Conservation (phyloP, 345 rosid genomes). For the Laguncularia racemosa region DNA sequence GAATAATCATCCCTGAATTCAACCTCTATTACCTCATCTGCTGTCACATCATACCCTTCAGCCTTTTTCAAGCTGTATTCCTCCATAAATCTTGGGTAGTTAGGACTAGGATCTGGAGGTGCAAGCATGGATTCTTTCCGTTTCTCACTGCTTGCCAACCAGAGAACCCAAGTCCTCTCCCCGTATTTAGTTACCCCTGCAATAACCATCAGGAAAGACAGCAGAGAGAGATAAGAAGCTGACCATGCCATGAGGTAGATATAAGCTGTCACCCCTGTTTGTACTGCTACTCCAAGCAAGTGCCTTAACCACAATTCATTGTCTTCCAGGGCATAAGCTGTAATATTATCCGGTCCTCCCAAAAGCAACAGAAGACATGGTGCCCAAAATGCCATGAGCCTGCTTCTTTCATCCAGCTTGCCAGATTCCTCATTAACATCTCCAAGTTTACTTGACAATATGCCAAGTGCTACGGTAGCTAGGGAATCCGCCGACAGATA, state of each 20-base stretch:
- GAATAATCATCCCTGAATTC: neutral
- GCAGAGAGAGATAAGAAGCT: conserved; percentile 7
- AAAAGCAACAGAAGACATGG: conserved; percentile 25
- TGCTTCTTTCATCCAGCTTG: neutral
- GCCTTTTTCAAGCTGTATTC: conserved; percentile 4
- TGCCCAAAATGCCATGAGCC: conserved; percentile 25
- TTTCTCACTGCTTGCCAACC: conserved; percentile 30
- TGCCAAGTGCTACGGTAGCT: conserved; percentile 18
- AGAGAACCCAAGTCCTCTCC: conserved; percentile 34
- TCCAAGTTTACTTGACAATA: conserved; percentile 13
- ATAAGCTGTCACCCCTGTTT: conserved; percentile 17
- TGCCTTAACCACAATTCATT: conserved; percentile 35
- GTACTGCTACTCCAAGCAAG: conserved; percentile 15
- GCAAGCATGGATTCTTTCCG: conserved; percentile 20
- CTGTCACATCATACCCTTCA: neutral
- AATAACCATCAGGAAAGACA: conserved; percentile 22
- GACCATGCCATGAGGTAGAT: conserved; percentile 24
- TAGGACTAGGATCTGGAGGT: conserved; percentile 18
- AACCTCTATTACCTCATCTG: conserved; percentile 1
- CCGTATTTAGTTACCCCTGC: conserved; percentile 34
- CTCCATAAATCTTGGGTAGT: conserved; percentile 14
- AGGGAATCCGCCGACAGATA: conserved; percentile 24
- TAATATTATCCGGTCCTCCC: conserved; percentile 26
- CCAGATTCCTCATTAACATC: neutral
- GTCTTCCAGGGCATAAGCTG: conserved; percentile 27